A percentile compares a stretch with the other conserved stretches of the same genome.
Evolutionary conservation across 306 rosid species (phyloP).

Genomic region (Elaeagnus macrophylla): DNA sequence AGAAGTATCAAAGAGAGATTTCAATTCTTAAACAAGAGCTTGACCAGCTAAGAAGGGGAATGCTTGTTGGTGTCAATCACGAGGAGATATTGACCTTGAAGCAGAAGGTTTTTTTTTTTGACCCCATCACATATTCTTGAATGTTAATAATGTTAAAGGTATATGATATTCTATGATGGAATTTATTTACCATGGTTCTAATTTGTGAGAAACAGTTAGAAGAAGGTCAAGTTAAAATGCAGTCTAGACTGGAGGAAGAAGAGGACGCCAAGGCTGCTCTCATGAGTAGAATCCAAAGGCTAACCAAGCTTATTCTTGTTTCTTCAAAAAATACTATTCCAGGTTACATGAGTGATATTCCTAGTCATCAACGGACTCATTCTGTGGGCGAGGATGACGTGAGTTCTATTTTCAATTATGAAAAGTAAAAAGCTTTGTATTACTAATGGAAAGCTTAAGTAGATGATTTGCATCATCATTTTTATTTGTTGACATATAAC

Average conservation of each 20-base stretch:
- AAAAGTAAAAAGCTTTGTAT: neutral
- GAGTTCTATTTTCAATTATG: slow-evolving; percentile 29
- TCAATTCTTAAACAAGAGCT: slow-evolving; percentile 84
- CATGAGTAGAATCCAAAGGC: slow-evolving; percentile 97
- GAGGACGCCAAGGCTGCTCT: slow-evolving; percentile 99
- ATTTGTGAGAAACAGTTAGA: slow-evolving; percentile 52
- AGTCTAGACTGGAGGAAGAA: slow-evolving; percentile 96
- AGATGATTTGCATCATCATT: no score
- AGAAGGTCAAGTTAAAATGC: slow-evolving; percentile 99
- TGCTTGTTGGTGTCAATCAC: slow-evolving; percentile 75
- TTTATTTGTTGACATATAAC: no score
- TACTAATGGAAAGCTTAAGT: no score
- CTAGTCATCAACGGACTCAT: slow-evolving; percentile 64
- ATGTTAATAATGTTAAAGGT: neutral
- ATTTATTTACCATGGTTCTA: slow-evolving; percentile 13
- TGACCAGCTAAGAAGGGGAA: slow-evolving; percentile 81
- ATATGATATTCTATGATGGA: slow-evolving; percentile 6
- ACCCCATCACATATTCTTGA: neutral
- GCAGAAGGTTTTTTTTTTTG: slow-evolving; percentile 59
- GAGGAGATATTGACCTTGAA: slow-evolving; percentile 82
- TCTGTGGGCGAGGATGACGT: slow-evolving; percentile 86
- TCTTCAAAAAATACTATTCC: slow-evolving; percentile 91
- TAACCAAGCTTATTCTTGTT: slow-evolving; percentile 95
- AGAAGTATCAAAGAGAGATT: slow-evolving; percentile 95
- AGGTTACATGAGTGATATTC: slow-evolving; percentile 62